A percentile compares a stretch with the other conserved stretches of the same genome.
These are phyloP conservation scores for Verticillium klebahnii DNA, from an alignment of 2,329 filamentous ascomycete genomes.

Conservation along the genomic window DNA sequence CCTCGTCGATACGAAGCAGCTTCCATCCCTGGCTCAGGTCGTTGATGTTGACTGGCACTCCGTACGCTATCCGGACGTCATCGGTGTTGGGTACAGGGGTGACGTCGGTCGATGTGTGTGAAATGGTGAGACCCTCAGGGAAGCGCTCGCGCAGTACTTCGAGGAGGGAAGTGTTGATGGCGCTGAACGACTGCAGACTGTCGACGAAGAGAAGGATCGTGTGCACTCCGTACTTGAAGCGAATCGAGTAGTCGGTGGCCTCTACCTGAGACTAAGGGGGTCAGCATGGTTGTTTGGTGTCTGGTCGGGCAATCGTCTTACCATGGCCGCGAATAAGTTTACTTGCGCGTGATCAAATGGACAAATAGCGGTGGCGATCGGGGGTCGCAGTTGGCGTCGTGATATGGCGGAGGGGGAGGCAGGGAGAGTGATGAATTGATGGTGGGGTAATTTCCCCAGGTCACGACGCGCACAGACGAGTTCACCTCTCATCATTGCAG, in stretches of 20 bases:
- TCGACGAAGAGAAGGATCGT: conserved; percentile 67
- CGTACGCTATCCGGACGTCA: conserved; percentile 39
- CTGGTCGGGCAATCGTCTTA: not conserved
- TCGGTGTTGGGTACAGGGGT: conserved; percentile 35
- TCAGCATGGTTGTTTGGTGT: not conserved
- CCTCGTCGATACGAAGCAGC: conserved; percentile 31
- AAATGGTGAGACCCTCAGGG: conserved; percentile 43
- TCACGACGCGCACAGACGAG: not conserved
- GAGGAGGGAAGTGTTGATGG: conserved; percentile 55
- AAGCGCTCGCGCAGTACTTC: conserved; percentile 53
- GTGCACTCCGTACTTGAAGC: conserved; percentile 68
- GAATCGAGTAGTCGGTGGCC: conserved; percentile 57
- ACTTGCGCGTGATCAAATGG: not conserved
- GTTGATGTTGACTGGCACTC: conserved; percentile 34
- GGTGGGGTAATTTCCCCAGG: conserved; percentile 3
- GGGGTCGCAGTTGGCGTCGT: not conserved
- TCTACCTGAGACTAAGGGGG: conserved; percentile 18
- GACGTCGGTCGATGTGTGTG: conserved; percentile 23
- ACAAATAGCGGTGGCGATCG: not conserved
- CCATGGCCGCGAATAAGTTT: not conserved
- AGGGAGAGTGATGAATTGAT: not conserved
- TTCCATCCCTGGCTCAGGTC: conserved; percentile 48
- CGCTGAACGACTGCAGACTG: conserved; percentile 49
- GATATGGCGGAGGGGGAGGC: not conserved
- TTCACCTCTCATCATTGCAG: not conserved